Base-by-base conservation (phyloP, 1,284 basidiomycete species). In the Cryptococcus sp. region DNA sequence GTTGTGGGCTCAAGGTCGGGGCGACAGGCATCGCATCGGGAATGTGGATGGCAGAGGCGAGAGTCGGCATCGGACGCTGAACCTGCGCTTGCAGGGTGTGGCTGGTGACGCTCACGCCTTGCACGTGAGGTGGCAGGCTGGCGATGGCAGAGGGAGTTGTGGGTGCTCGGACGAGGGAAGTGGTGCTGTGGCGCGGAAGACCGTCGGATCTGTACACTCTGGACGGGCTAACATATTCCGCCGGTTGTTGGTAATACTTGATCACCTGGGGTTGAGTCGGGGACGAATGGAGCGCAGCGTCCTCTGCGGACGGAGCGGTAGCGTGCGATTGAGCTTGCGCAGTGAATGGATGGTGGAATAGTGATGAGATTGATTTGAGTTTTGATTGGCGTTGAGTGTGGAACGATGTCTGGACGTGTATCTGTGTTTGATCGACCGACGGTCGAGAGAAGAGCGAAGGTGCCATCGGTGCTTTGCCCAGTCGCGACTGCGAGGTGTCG, bases 41-140 rank as follows among this genome's bases (percentile, higher is more conserved):
- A 39, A 64, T 64, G 39, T 61, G 52, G 4, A 66, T 66, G 3
- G 64, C 64, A 10, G 64, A 66, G 27, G 64, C 64, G 17, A 66
- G 52, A 23, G 64, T 60, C 3, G 64, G 60, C 42, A 65, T 60
- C 27, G 61, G 56, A 27, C 42, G 50, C 25, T 53, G 46, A 3
- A 62, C 15, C 35, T 58, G 57, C 13, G 52, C 52, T 54, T 59
- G 57, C 2, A 59, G 44, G 17, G 25, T 59, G 31, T 50, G 54
- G 46, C 54, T 51, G 31, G 54, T 56, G 31, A 50, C 38, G 6
- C 31, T 42, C 17, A 48, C 23, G 39, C 47, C 47, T 17, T 19
- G 25, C 10, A 48, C 17, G 44, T 49, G 31, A 13, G 10, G 38
- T n/a, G 22, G 23, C 19, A 16, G 17, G 3, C 27, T 3, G 15